These are phyloP conservation scores for Emericellopsis cladophorae DNA, from an alignment of 2,329 filamentous ascomycete species.

Conservation along the genomic window DNA sequence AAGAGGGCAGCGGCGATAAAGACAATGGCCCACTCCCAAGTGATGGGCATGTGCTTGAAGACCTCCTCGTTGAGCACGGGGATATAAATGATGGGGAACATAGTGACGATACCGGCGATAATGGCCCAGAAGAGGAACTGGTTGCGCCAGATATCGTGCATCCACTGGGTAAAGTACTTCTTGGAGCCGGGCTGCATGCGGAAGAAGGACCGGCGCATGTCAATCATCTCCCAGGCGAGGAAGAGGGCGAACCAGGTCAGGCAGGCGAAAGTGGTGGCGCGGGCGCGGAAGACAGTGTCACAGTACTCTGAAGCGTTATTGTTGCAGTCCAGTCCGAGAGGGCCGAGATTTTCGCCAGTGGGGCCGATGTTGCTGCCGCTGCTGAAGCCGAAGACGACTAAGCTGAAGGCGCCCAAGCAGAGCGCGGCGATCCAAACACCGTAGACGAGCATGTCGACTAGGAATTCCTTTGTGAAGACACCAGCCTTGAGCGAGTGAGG, in stretches of 20 bases:
- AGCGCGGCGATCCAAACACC: slow-evolving; percentile 56
- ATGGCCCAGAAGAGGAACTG: slow-evolving; percentile 59
- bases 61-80: slow-evolving; percentile 45
- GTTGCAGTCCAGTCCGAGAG: too few species aligned
- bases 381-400: slow-evolving; percentile 52
- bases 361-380: too few species aligned
- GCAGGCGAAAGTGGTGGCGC: slow-evolving; percentile 61
- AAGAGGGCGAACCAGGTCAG: slow-evolving; percentile 68
- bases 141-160: slow-evolving; percentile 57
- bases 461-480: slow-evolving; percentile 53
- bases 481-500: slow-evolving; percentile 39
- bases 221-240: slow-evolving; percentile 67
- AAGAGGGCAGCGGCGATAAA: slow-evolving; percentile 41
- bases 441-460: slow-evolving; percentile 56
- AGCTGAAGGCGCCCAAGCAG: slow-evolving; percentile 47
- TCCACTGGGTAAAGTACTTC: slow-evolving; percentile 52
- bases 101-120: slow-evolving; percentile 29
- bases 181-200: slow-evolving; percentile 53
- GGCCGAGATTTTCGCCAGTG: too few species aligned
- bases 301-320: too few species aligned
- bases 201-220: slow-evolving; percentile 63
- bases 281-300: slow-evolving; percentile 56
- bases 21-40: slow-evolving; percentile 51
- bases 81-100: slow-evolving; percentile 44
- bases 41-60: slow-evolving; percentile 48